These are phyloP conservation scores for Physcomitrellopsis africana DNA, from an alignment of 225 moss, liverwort and hornwort genomes.

Conservation along the genomic window DNA sequence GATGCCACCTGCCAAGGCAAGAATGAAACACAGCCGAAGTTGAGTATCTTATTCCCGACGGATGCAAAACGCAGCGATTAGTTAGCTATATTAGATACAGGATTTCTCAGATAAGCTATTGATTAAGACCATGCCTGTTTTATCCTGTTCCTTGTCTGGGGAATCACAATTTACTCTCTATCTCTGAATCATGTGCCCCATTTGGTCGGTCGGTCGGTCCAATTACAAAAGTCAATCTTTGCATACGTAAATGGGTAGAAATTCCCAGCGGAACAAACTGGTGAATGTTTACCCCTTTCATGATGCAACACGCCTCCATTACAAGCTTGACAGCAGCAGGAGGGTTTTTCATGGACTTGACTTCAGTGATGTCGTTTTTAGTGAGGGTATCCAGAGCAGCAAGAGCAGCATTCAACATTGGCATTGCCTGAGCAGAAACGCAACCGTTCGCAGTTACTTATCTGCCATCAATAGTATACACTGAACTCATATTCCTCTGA, in stretches of 20 bases:
- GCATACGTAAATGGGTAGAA: not conserved
- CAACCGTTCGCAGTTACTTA: not conserved
- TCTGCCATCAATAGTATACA: not conserved
- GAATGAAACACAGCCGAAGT: not conserved
- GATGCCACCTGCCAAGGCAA: constrained; percentile 56
- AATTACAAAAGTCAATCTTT: not conserved
- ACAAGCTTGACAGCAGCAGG: constrained; percentile 84
- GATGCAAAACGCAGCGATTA: not conserved
- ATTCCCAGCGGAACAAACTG: not conserved
- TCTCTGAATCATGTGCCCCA: too few species aligned
- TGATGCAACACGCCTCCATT: constrained; percentile 87
- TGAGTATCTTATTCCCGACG: not conserved
- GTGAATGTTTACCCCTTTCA: constrained; percentile 66
- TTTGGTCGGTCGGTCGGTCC: not conserved
- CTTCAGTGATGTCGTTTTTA: constrained; percentile 83
- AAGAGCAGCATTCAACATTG: constrained; percentile 76
- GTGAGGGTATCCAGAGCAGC: constrained; percentile 82
- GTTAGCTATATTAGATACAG: not conserved
- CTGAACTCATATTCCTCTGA: not conserved
- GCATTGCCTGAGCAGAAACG: constrained; percentile 68
- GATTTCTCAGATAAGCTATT: not conserved
- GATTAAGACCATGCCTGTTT: too few species aligned
- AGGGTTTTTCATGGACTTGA: constrained; percentile 93
- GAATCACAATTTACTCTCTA: not conserved
- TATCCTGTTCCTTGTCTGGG: not conserved